Evolutionary conservation across 768 basidiomycete genomes (phyloP), one percentile per base, ranked within the genome.

Genomic region (Leccinum fibrillosum): DNA sequence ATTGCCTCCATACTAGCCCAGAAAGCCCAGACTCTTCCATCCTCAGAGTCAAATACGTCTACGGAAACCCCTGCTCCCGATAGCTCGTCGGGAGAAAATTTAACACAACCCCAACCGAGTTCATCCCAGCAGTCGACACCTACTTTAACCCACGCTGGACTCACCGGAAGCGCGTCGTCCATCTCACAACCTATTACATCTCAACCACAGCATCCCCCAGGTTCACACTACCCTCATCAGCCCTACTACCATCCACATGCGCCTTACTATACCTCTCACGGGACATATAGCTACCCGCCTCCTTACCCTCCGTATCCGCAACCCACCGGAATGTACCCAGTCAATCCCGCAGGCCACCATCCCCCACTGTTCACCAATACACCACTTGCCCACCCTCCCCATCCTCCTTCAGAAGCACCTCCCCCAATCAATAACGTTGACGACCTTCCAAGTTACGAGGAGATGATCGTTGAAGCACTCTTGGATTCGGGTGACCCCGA

Each of bases 391-490:
- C 73, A 74, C 55, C 66, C 69, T 51, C 61, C 73, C 2, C 73
- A 76, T 17, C 55, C 69, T 45, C 58, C 74, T 21, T 63, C 72
- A 15, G 72, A 73, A 45, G 65, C 61, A 1, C 64, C 62, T 34
- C 60, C 69, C 35, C 59, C 69, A 2, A 62, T 60, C 19, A 66
- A 52, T 35, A 63, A 55, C 26, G 54, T 70, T 0, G 80, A 80
- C n/a, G 82, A 91, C 64, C 77, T 94, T 51, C 92, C 92, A 7
- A 89, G 88, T 62, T 94, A 94, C 57, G 92, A 94, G 67, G 92
- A 94, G 61, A 94, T 94, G 92, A 89, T 94, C 17, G 89, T 88
- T 11, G 88, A 90, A 67, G 91, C 90, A 1, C 75, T 94, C 25
- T 72, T 76, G 13, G 88, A 86, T 55, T 79, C 82, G 45, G 77